These are phyloP conservation scores for Zanthoxylum bungeanum DNA, from an alignment of 345 rosid genomes.

Conservation along the genomic window DNA sequence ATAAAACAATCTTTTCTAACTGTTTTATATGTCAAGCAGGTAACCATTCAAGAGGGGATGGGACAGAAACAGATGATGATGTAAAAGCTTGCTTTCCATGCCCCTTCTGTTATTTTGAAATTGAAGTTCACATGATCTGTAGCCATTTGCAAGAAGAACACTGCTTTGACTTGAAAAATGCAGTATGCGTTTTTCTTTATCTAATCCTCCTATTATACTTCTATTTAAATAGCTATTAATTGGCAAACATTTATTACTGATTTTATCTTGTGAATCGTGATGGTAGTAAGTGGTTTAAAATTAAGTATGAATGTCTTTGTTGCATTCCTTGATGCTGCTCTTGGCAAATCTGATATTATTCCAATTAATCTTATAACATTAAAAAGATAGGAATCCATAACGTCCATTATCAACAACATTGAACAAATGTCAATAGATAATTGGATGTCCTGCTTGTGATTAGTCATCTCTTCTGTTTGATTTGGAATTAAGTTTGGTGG, in stretches of 20 bases:
- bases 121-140: conserved; percentile 42
- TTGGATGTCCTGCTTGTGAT: not conserved
- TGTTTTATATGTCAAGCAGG: conserved; percentile 21
- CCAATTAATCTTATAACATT: not conserved
- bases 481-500: conserved; percentile 4
- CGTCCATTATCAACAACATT: not conserved
- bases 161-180: conserved; percentile 56
- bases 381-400: not conserved
- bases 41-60: conserved; percentile 22
- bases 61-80: conserved; percentile 49
- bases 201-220: not conserved
- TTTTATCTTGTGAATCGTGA: not conserved
- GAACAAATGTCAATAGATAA: not conserved
- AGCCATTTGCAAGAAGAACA: conserved; percentile 58
- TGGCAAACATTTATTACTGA: not conserved
- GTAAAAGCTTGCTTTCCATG: conserved; percentile 40
- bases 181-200: conserved; percentile 37
- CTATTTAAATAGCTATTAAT: not conserved
- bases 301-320: not conserved
- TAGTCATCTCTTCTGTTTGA: not conserved
- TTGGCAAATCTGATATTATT: not conserved
- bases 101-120: conserved; percentile 58
- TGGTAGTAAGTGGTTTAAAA: not conserved
- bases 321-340: not conserved
- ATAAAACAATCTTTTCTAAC: not conserved